Base-by-base conservation (phyloP, 257 asterid species). In the Sherardia arvensis region DNA sequence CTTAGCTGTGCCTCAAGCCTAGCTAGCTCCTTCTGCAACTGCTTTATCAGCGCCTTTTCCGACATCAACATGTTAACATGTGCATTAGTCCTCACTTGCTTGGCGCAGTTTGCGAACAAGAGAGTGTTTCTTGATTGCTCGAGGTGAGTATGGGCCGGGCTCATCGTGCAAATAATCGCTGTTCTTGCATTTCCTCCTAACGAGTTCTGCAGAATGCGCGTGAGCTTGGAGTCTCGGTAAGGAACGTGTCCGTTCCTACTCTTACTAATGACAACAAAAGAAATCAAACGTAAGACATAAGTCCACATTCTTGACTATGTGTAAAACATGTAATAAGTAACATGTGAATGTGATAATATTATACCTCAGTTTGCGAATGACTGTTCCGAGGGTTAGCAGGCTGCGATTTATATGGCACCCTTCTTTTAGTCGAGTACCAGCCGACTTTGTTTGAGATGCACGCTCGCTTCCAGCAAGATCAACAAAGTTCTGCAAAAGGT, bases 391-490 rank as follows among this genome's bases (percentile, higher is more conserved):
- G 29, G 95, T 84, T n/a, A 91, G 89, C 75, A 91, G 76, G 76
- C 98, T 91, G 67, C 98, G 94, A 53, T 93, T 93, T 64, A 93
- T 93, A 74, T 93, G 97, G 78, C 84, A 71, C 14, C 96, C 97
- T 74, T 93, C 99, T 73, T 93, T 90, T 30, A 87, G 64, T 48
- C 96, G 78, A 9, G 91, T 70, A 26, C 85, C 88, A 15, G 82
- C 90, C 36, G 95, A 80, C 61, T 68, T 45, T 26, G 96, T 85
- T 72, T 90, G 97, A 66, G 97, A 88, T 59, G 95, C 86, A 49
- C 98, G 96, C 76, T 92, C 97, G 61, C 98, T 92, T 77, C 95
- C 97, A 7, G 97, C 98, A 56, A 92, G 95, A 86, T 92, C 95
- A 59, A 92, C 90, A 64, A 92, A 87, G 73, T 80, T 81, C 98